Conservation (phyloP, 345 rosid species). For the Lumnitzera racemosa region DNA sequence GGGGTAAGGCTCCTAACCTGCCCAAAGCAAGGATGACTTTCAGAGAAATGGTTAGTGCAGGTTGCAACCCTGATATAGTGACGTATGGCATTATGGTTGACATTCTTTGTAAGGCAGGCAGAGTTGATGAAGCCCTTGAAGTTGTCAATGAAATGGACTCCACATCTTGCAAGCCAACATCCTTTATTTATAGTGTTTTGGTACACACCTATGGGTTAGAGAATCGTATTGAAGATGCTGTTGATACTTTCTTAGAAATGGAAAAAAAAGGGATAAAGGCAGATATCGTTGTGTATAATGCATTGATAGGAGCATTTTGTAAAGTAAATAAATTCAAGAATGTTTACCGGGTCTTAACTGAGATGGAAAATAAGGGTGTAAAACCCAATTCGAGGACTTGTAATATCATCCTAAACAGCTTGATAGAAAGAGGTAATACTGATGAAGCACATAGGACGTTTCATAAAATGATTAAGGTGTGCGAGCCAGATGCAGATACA, state of each 20-base stretch:
- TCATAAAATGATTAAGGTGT: conserved; percentile 63
- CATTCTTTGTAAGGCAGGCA: conserved; percentile 77
- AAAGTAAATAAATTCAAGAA: conserved; percentile 62
- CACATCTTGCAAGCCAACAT: conserved; percentile 43
- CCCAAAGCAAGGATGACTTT: conserved; percentile 80
- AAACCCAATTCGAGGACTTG: conserved; percentile 69
- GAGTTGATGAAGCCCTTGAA: conserved; percentile 81
- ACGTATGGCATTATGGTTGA: conserved; percentile 85
- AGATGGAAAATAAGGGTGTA: conserved; percentile 59
- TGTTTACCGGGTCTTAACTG: conserved; percentile 57
- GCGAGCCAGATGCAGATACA: conserved; percentile 88
- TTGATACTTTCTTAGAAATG: conserved; percentile 72
- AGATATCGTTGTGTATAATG: conserved; percentile 72
- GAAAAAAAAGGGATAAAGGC: conserved; percentile 59
- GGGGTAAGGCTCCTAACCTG: conserved; percentile 86
- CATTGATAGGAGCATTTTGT: conserved; percentile 73
- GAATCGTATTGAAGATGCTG: conserved; percentile 73
- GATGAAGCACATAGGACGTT: conserved; percentile 71
- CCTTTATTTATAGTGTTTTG: conserved; percentile 77
- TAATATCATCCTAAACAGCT: conserved; percentile 53
- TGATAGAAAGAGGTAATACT: conserved; percentile 50
- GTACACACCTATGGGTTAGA: conserved; percentile 76
- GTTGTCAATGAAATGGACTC: conserved; percentile 60
- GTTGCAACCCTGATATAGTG: conserved; percentile 78
- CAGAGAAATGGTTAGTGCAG: conserved; percentile 53